A percentile compares a stretch with the other conserved stretches of the same genome.
Evolutionary conservation across 352 stramenopile genomes (phyloP).

Genomic region (Paralagenidium karlingii): DNA sequence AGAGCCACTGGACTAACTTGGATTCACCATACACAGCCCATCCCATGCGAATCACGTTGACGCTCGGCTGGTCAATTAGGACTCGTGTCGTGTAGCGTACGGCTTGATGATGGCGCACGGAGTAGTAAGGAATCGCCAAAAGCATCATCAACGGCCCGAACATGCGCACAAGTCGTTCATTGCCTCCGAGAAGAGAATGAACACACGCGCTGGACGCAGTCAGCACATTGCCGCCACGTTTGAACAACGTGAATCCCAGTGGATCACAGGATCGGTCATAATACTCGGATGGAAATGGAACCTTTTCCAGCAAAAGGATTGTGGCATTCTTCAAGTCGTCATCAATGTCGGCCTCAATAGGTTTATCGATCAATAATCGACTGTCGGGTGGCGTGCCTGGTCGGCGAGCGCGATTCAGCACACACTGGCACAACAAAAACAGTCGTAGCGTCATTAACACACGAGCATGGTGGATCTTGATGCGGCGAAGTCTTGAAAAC

Average conservation of each 20-base stretch:
- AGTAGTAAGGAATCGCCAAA: constrained; percentile 72
- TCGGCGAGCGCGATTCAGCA: constrained; percentile 61
- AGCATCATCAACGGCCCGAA: constrained; percentile 46
- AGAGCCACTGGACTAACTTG: constrained; percentile 47
- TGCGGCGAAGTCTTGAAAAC: constrained; percentile 70
- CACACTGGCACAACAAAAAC: constrained; percentile 73
- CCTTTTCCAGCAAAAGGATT: constrained; percentile 58
- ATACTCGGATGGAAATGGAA: constrained; percentile 71
- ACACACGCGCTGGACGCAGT: constrained; percentile 66
- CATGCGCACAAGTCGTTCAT: constrained; percentile 46
- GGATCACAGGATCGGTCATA: constrained; percentile 76
- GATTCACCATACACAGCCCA: constrained; percentile 80
- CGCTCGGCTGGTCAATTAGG: constrained; percentile 66
- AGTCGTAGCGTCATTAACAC: constrained; percentile 76
- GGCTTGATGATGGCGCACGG: constrained; percentile 57
- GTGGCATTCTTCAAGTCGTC: constrained; percentile 81
- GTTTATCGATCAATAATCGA: constrained; percentile 68
- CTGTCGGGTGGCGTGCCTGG: constrained; percentile 51
- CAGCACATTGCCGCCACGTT: constrained; percentile 69
- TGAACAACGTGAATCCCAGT: constrained; percentile 67
- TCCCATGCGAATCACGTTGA: constrained; percentile 77
- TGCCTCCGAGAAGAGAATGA: constrained; percentile 39
- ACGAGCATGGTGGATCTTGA: constrained; percentile 76
- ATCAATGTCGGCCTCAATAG: constrained; percentile 79
- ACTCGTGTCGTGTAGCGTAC: constrained; percentile 61